Conservation (phyloP, 2,329 filamentous ascomycete genomes). For the Rutstroemia sp. region DNA sequence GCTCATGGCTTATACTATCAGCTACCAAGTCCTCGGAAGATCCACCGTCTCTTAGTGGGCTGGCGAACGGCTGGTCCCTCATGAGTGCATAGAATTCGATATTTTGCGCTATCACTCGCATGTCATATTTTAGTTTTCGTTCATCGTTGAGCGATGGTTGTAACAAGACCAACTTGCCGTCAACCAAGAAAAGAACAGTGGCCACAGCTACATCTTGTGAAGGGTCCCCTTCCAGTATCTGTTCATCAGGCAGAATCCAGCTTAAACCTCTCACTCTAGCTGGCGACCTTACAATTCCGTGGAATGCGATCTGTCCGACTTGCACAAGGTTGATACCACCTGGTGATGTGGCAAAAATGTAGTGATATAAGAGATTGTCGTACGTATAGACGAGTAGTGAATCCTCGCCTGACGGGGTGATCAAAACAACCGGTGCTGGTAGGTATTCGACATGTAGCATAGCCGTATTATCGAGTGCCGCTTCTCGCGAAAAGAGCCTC, state of each 20-base stretch:
- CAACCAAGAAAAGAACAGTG: constrained; percentile 91
- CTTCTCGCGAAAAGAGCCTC: constrained; percentile 87
- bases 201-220: constrained; percentile 92
- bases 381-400: constrained; percentile 95
- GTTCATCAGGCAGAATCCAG: constrained; percentile 90
- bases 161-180: constrained; percentile 89
- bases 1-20: constrained; percentile 14
- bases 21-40: constrained; percentile 11
- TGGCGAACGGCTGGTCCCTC: constrained; percentile 62
- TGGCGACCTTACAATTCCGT: constrained; percentile 91
- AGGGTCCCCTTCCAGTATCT: constrained; percentile 84
- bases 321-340: constrained; percentile 71
- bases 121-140: constrained; percentile 90
- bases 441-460: constrained; percentile 72
- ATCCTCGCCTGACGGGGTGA: constrained; percentile 85
- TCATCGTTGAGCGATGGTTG: constrained; percentile 78
- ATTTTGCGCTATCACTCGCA: constrained; percentile 92
- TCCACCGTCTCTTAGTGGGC: constrained; percentile 12
- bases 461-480: constrained; percentile 63
- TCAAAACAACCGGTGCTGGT: constrained; percentile 78
- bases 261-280: constrained; percentile 87
- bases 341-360: constrained; percentile 70
- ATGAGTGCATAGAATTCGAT: constrained; percentile 93
- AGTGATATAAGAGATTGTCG: constrained; percentile 93
- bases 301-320: constrained; percentile 96